A percentile compares a stretch with the other conserved stretches of the same genome.
These are phyloP conservation scores for Tetrapyrgos nigripes DNA, from an alignment of 1,284 basidiomycete genomes.

Conservation along the genomic window DNA sequence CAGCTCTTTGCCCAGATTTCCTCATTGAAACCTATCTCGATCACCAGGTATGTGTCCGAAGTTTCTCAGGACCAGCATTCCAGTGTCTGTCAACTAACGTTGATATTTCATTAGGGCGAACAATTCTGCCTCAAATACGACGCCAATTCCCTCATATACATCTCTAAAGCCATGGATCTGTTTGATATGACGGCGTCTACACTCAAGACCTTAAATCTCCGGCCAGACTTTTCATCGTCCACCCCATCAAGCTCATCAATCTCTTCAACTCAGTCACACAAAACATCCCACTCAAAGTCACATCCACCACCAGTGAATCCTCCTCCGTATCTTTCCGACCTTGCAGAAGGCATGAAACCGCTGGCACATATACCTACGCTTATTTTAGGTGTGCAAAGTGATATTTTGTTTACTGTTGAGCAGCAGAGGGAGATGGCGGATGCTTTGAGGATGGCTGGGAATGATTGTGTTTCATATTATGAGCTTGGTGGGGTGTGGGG, in stretches of 20 bases:
- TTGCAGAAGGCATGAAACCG: slow-evolving; percentile 85
- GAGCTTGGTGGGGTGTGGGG: slow-evolving; percentile 99
- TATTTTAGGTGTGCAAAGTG: slow-evolving; percentile 94
- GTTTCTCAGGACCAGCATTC: slow-evolving; percentile 3
- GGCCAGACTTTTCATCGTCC: slow-evolving; percentile 37
- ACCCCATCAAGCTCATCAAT: slow-evolving; percentile 29
- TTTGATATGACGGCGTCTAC: slow-evolving; percentile 94
- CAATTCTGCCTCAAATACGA: slow-evolving; percentile 99
- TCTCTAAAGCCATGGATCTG: slow-evolving; percentile 99
- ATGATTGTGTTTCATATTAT: slow-evolving; percentile 91
- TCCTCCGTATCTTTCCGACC: slow-evolving; percentile 78
- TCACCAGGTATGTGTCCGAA: slow-evolving; percentile 70
- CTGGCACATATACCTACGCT: slow-evolving; percentile 84
- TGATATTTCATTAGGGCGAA: slow-evolving; percentile 64
- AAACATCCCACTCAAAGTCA: slow-evolving; percentile 67
- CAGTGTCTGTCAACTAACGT: slow-evolving; percentile 11
- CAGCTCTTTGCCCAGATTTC: slow-evolving; percentile 95
- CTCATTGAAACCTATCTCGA: slow-evolving; percentile 99
- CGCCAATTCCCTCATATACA: slow-evolving; percentile 98
- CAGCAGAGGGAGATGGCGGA: slow-evolving; percentile 97
- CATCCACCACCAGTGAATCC: slow-evolving; percentile 73
- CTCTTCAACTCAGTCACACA: slow-evolving; percentile 34
- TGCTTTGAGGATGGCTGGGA: slow-evolving; percentile 90
- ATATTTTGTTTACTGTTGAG: slow-evolving; percentile 97
- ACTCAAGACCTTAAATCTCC: slow-evolving; percentile 70